These are phyloP conservation scores for Globisporangium paddicum DNA, from an alignment of 352 stramenopile species.

Conservation along the genomic window DNA sequence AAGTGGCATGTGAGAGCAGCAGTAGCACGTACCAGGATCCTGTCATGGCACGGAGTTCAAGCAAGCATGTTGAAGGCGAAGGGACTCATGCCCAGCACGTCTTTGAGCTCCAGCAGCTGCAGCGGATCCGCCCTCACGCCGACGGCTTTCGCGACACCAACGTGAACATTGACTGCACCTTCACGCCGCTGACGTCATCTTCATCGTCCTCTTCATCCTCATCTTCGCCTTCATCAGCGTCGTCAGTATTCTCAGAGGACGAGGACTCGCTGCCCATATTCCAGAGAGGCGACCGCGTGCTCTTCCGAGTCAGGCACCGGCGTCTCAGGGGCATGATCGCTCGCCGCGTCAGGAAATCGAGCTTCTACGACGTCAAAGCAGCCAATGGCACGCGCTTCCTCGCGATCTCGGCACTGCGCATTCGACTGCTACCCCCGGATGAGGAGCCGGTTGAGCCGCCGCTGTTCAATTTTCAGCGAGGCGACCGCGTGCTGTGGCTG, in stretches of 20 bases:
- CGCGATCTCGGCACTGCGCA: constrained; percentile 37
- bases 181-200: constrained; percentile 33
- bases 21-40: background rate
- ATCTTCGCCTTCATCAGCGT: constrained; percentile 4
- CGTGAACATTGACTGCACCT: constrained; percentile 43
- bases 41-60: background rate
- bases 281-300: constrained; percentile 38
- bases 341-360: constrained; percentile 31
- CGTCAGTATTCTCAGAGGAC: constrained; percentile 18
- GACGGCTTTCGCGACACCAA: constrained; percentile 39
- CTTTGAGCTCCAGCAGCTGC: constrained; percentile 38
- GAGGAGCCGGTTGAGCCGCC: constrained; percentile 8
- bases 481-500: constrained; percentile 36
- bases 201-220: constrained; percentile 18
- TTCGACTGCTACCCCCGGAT: constrained; percentile 23
- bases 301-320: constrained; percentile 32
- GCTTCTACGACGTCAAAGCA: constrained; percentile 54
- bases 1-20: constrained; percentile 14
- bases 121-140: constrained; percentile 34
- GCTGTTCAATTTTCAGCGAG: constrained; percentile 22
- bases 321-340: constrained; percentile 34
- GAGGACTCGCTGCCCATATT: constrained; percentile 22
- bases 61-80: background rate
- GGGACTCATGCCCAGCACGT: constrained; percentile 21
- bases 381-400: constrained; percentile 42